Base-by-base conservation (phyloP, 2,329 filamentous ascomycete species). In the Neocatenulostroma microsporum region DNA sequence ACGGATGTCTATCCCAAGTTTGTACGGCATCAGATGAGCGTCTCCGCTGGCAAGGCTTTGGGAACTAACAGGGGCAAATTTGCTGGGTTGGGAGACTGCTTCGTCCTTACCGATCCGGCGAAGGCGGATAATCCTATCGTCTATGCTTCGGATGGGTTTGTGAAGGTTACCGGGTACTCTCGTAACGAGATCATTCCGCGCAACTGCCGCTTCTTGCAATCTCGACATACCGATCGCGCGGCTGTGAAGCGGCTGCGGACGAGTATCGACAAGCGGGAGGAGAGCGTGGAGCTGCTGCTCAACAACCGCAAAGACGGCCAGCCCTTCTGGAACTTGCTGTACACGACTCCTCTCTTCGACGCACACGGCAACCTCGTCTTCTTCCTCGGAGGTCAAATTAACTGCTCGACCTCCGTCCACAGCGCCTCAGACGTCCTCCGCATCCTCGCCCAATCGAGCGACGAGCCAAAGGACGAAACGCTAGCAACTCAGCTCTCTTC, bases 311-410 rank as follows among this genome's bases (percentile, higher is more conserved):
- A 69, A 37, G 67, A 68, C 30, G 71, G 70, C 6, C 61, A 66
- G 15, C 68, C 70, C 0, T 75, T 74, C 46, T 75, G 70, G 71
- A 78, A 77, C 34, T 50, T 78, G 7, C 56, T 78, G 0, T 75
- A 72, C 33, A 55, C 70, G 2, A 66, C 69, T 30, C 74, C 76
- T 0, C 54, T 80, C 1, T 60, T 65, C 17, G 68, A 75, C 39
- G 52, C 56, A 0, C 46, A 60, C 1, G 73, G 73, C 3, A 65
- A 64, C 6, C 54, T 72, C 2, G 62, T 60, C 0, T 76, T 70
- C 53, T 74, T 70, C 46, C 61, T 80, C 12, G 73, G 72, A 1
- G 73, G 67, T 0, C 72, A 78, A 42, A 66, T 78, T 34, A 72
- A 79, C 43, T 68, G 75, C 11, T 75, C 73, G 0, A 70, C 71